Percentiles rank a stretch among this genome's conserved stretches.
Evolutionary conservation across 2,329 filamentous ascomycete species (phyloP).

Genomic region (Neofusicoccum umdonicola): DNA sequence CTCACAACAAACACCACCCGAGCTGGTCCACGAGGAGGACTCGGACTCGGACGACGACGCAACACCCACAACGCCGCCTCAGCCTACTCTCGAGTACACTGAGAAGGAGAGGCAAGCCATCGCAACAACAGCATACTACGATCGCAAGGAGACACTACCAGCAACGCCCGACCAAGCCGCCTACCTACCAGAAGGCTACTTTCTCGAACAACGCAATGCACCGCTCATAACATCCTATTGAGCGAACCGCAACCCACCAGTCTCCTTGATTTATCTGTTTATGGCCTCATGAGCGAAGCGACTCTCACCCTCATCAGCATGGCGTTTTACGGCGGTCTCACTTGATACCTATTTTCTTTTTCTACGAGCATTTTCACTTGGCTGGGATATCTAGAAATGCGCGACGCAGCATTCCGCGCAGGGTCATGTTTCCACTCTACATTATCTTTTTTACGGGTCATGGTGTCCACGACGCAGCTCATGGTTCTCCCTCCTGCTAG

Average conservation of each 20-base stretch:
- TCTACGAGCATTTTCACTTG: slow-evolving; percentile 11
- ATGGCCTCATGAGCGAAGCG: slow-evolving; percentile 14
- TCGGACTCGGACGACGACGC: slow-evolving; percentile 46
- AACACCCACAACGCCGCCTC: slow-evolving; percentile 47
- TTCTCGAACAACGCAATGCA: slow-evolving; percentile 40
- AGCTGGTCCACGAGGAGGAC: slow-evolving; percentile 50
- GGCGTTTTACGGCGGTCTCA: slow-evolving; percentile 6
- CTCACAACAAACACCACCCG: slow-evolving; percentile 46
- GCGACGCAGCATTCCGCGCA: slow-evolving; percentile 11
- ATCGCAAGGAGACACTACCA: slow-evolving; percentile 26
- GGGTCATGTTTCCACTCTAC: slow-evolving; percentile 12
- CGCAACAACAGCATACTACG: slow-evolving; percentile 47
- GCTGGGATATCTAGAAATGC: slow-evolving; percentile 9
- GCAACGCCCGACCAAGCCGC: slow-evolving; percentile 25
- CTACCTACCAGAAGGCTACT: slow-evolving; percentile 39
- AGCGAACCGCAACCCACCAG: slow-evolving; percentile 17
- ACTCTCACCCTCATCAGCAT: slow-evolving; percentile 5
- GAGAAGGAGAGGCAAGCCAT: slow-evolving; percentile 46
- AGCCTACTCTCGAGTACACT: slow-evolving; percentile 45
- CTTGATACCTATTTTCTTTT: slow-evolving; percentile 13
- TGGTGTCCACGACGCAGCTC: background rate
- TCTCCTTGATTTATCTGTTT: slow-evolving; percentile 1
- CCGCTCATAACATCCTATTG: slow-evolving; percentile 42
- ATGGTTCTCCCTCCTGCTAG: slow-evolving; percentile 10
- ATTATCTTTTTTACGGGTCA: background rate